phyloP scores from a whole-genome alignment of 31 red algal genomes.

The Asparagopsis taxiformis region DNA sequence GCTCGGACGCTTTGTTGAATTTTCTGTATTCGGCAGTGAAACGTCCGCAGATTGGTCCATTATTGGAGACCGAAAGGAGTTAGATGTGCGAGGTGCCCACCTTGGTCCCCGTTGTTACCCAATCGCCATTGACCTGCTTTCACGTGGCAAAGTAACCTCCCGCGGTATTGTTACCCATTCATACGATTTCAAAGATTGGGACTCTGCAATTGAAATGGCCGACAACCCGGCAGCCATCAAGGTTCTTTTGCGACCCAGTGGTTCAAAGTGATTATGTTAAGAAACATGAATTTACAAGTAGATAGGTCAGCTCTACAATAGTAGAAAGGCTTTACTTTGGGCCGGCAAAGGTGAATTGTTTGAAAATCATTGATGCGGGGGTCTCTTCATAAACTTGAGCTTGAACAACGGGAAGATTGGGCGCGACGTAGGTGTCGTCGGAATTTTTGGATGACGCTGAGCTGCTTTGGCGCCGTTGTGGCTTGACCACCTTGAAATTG shows the following conservation, averaged over 20 bases:
- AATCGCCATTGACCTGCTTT: constrained; percentile 56
- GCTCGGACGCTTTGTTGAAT: constrained; percentile 65
- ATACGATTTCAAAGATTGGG: no score
- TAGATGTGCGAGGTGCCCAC: constrained; percentile 67
- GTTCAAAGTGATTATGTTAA: no score
- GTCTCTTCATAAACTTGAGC: constrained; percentile 56
- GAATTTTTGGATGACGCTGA: not conserved
- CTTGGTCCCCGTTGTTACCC: constrained; percentile 66
- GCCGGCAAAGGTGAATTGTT: constrained; percentile 56
- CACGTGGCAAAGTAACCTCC: constrained; percentile 38
- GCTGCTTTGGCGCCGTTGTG: not conserved
- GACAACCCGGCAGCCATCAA: no score
- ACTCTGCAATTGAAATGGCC: no score
- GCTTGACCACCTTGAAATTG: constrained; percentile 57
- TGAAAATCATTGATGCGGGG: constrained; percentile 66
- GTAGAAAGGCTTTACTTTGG: no score
- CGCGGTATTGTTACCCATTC: constrained; percentile 65
- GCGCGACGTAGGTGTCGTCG: constrained; percentile 7
- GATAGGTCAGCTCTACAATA: no score
- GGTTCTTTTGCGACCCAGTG: no score
- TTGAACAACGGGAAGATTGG: not conserved
- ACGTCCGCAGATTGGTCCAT: constrained; percentile 68
- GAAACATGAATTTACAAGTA: no score
- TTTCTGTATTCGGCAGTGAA: constrained; percentile 61
- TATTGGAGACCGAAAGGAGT: constrained; percentile 75